Percentiles rank a stretch among this genome's conserved stretches.
Evolutionary conservation across 2,329 filamentous ascomycete species (phyloP).

Genomic region (Cladosporium cucumerinum): DNA sequence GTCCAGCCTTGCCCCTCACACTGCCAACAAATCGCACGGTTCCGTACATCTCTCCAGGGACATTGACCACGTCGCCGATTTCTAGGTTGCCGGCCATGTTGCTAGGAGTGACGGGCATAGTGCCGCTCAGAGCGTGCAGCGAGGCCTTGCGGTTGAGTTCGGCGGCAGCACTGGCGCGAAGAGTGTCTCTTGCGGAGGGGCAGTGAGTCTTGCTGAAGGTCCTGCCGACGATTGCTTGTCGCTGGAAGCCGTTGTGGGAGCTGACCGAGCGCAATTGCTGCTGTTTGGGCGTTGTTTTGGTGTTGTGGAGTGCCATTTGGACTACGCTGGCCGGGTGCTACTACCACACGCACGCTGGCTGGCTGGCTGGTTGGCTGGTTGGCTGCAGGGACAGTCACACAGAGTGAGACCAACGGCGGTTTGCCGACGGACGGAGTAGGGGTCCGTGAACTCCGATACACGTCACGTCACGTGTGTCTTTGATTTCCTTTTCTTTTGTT

Average conservation of each 20-base stretch:
- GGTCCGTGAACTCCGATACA: background rate
- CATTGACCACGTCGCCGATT: constrained; percentile 82
- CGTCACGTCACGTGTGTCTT: background rate
- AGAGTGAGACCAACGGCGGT: background rate
- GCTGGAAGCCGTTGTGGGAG: constrained; percentile 25
- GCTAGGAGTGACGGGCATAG: constrained; percentile 11
- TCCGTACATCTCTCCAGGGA: constrained; percentile 89
- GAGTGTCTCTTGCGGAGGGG: constrained; percentile 41
- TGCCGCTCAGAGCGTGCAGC: constrained; percentile 62
- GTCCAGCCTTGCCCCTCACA: constrained; percentile 84
- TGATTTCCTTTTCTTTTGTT: background rate
- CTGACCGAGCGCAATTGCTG: constrained; percentile 24
- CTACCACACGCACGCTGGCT: background rate
- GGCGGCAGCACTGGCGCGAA: constrained; percentile 42
- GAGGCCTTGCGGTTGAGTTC: constrained; percentile 66
- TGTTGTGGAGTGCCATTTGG: constrained; percentile 9
- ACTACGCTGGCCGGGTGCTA: too few species aligned
- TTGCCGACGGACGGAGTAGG: background rate
- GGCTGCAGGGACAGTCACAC: constrained; percentile 2
- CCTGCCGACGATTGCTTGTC: constrained; percentile 36
- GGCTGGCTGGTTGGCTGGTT: background rate
- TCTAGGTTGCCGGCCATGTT: constrained; percentile 44
- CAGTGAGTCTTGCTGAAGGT: constrained; percentile 32
- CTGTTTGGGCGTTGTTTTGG: constrained; percentile 43
- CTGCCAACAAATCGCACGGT: constrained; percentile 83